Evolutionary conservation across 1,139 yeast species (phyloP).

Genomic region (Meyerozyma athensensis): DNA sequence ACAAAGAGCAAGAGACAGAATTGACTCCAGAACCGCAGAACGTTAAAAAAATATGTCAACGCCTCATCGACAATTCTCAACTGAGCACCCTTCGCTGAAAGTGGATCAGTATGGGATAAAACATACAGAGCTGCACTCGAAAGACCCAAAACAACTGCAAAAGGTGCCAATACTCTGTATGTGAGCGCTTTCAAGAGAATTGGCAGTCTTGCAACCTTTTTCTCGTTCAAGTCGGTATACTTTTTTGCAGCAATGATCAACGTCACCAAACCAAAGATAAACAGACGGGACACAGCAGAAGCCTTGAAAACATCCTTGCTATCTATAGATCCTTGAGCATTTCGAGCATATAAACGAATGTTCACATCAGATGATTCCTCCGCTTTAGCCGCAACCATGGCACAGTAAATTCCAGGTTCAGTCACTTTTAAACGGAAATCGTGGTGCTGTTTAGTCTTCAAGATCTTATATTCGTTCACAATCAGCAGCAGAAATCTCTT

Average conservation of each 20-base stretch:
- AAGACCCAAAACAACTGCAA: background rate
- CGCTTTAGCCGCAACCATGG: background rate
- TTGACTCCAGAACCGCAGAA: background rate
- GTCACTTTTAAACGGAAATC: background rate
- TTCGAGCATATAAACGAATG: background rate
- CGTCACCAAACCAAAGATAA: background rate
- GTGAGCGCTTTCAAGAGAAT: background rate
- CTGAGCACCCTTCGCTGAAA: too few relatives aligned
- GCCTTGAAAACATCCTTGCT: background rate
- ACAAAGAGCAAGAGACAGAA: background rate
- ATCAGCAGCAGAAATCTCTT: background rate
- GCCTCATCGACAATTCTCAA: too few relatives aligned
- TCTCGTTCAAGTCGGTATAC: background rate
- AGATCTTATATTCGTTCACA: background rate
- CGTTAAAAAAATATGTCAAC: background rate
- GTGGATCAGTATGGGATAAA: background rate
- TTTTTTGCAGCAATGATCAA: background rate
- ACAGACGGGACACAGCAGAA: background rate
- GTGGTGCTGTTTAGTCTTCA: background rate
- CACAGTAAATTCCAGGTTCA: background rate
- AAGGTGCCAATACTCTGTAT: background rate
- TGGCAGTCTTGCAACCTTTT: background rate
- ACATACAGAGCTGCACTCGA: background rate
- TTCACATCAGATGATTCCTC: background rate
- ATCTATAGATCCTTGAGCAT: background rate